Percentiles rank a stretch among this genome's conserved stretches.
These are phyloP conservation scores for Ceratobasidium theobromae DNA, from an alignment of 1,284 basidiomycete species.

Conservation along the genomic window DNA sequence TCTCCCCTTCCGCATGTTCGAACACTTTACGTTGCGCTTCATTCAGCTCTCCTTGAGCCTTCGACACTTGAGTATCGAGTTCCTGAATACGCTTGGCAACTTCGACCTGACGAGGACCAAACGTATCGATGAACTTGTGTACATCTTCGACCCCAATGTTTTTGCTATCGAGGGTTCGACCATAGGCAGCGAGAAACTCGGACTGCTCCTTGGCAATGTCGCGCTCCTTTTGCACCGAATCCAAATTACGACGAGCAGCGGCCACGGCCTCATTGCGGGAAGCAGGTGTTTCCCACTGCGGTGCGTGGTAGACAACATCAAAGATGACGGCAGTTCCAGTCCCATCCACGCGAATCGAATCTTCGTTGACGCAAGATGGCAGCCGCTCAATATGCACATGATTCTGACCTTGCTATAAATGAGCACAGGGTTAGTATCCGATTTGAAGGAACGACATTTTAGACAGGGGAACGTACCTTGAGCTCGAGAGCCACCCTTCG, in stretches of 20 bases:
- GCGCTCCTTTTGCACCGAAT: slow-evolving; percentile 22
- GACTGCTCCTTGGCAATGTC: slow-evolving; percentile 28
- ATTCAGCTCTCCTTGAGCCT: slow-evolving; percentile 23
- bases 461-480: background rate
- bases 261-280: slow-evolving; percentile 16
- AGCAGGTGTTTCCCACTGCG: background rate
- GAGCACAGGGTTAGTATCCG: background rate
- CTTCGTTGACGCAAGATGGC: slow-evolving; percentile 37
- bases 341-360: slow-evolving; percentile 40
- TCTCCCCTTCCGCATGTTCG: slow-evolving; percentile 28
- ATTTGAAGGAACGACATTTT: background rate
- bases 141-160: slow-evolving; percentile 31
- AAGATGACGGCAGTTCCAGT: slow-evolving; percentile 38
- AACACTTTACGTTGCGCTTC: slow-evolving; percentile 22
- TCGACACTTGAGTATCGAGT: slow-evolving; percentile 28
- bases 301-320: slow-evolving; percentile 38
- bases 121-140: slow-evolving; percentile 36
- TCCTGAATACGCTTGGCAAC: slow-evolving; percentile 28
- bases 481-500: background rate
- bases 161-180: slow-evolving; percentile 34
- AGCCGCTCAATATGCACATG: slow-evolving; percentile 37
- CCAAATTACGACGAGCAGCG: slow-evolving; percentile 29
- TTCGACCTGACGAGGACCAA: slow-evolving; percentile 28
- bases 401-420: slow-evolving; percentile 39
- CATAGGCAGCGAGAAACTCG: slow-evolving; percentile 33